Evolutionary conservation across 2,329 filamentous ascomycete genomes (phyloP), one percentile per base, ranked within the genome.

Genomic region (Magnaporthiopsis rhizophila): DNA sequence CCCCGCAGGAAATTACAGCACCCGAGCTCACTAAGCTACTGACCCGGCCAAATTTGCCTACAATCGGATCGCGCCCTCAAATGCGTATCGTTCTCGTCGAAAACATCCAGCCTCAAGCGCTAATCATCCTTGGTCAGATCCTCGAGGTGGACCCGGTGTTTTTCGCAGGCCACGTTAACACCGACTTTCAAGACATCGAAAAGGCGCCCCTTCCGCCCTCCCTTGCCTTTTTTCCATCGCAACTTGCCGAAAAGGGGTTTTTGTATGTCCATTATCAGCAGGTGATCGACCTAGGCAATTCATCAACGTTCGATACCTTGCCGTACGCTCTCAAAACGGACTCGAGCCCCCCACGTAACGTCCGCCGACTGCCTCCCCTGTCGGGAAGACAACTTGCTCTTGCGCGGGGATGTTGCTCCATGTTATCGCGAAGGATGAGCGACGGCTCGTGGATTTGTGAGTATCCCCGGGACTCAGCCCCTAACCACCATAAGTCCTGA

Each of bases 71-170:
- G 30, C 58, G 28, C 18, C 56, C 32, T 63, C n/a, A 28, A 53
- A 69, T 68, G 28, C 65, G 67, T 8, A 45, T 68, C 58, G 13
- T 68, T 2, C 30, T 69, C 32, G 63, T 69, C 18, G 67, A 69
- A 53, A 60, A 69, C 34, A 66, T 69, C 24, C 66, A 58, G 53
- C 64, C 67, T 11, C 61, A 58, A 9, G 18, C 65, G 7, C 64
- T 69, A 6, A 63, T 57, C 26, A n/a, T 67, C 26, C 58, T 68
- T 3, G 65, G 67, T 6, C 58, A 63, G n/a, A 34, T 24, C 11
- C 64, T 69, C 15, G 66, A 67, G 59, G 21, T 69, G 2, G 68
- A 69, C 58, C 68, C 68, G 1, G 36, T 69, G 11, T 69, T 69
- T 62, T 69, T 69, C 63, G 68, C 67, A 3, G 62, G 62, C 38